phyloP scores from a whole-genome alignment of 2,329 filamentous ascomycete species.

The Parastagonospora avenae region DNA sequence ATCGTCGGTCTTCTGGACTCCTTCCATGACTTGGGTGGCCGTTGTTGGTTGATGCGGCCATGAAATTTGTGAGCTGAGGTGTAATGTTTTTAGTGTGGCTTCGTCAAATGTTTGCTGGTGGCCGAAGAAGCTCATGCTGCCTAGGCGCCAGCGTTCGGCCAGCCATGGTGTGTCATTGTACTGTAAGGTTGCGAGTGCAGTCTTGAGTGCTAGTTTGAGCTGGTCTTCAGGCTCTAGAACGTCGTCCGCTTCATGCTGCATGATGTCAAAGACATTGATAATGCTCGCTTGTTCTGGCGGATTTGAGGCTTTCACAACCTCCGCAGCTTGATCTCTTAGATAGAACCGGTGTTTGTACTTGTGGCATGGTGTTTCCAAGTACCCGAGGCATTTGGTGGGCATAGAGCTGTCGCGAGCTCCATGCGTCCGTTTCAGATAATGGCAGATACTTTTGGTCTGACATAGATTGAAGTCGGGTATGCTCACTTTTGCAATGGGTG shows the following conservation, averaged over 20 bases:
- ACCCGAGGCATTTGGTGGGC: constrained; percentile 22
- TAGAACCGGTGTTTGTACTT: constrained; percentile 30
- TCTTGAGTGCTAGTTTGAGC: constrained; percentile 22
- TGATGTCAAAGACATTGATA: constrained; percentile 12
- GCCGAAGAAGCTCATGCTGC: constrained; percentile 22
- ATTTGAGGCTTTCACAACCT: not conserved
- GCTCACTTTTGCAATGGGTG: not conserved
- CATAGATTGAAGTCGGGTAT: constrained; percentile 21
- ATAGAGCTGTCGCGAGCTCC: constrained; percentile 1
- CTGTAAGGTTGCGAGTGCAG: constrained; percentile 20
- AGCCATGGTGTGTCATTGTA: constrained; percentile 31
- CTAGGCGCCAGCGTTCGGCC: constrained; percentile 20
- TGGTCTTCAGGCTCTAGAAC: constrained; percentile 15
- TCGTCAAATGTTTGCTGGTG: constrained; percentile 5
- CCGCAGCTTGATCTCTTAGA: constrained; percentile 5
- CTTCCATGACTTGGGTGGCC: constrained; percentile 16
- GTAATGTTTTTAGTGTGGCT: constrained; percentile 19
- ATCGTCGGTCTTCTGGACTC: constrained; percentile 8
- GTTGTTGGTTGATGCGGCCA: not conserved
- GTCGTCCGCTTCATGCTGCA: constrained; percentile 15
- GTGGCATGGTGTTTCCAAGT: constrained; percentile 23
- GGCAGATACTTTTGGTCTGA: constrained; percentile 29
- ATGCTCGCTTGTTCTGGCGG: not conserved
- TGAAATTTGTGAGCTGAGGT: constrained; percentile 22
- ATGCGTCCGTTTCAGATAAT: constrained; percentile 22